Percentiles rank a stretch among this genome's conserved stretches.
Evolutionary conservation across 1,139 yeast species (phyloP).

Genomic region (Protomyces inundatus): DNA sequence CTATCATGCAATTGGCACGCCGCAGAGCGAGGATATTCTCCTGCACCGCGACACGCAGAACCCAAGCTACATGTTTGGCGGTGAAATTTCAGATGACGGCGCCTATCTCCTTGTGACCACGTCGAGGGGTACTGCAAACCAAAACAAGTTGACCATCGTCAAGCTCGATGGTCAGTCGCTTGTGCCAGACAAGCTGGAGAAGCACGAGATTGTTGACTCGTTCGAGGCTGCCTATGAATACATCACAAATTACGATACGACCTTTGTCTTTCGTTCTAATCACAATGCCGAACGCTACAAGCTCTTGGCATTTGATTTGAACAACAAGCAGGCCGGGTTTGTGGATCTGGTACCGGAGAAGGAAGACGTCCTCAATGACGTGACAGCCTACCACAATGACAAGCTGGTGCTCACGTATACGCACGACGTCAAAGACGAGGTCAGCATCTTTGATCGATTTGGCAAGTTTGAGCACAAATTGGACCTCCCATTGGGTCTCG

Average conservation of each 20-base stretch:
- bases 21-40: constrained; percentile 9
- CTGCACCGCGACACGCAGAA: constrained; percentile 9
- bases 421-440: constrained; percentile 24
- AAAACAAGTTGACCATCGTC: constrained; percentile 14
- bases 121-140: constrained; percentile 14
- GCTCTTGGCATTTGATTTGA: constrained; percentile 8
- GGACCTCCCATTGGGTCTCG: constrained; percentile 15
- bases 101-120: constrained; percentile 17
- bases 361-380: constrained; percentile 12
- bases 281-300: constrained; percentile 15
- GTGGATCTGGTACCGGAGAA: constrained; percentile 8
- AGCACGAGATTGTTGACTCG: constrained; percentile 70
- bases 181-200: constrained; percentile 43
- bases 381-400: constrained; percentile 1
- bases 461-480: constrained; percentile 12
- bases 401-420: constrained; percentile 14
- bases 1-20: constrained; percentile 15
- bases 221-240: constrained; percentile 75
- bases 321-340: constrained; percentile 5
- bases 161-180: constrained; percentile 2
- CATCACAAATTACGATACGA: constrained; percentile 40
- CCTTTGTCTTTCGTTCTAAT: constrained; percentile 13
- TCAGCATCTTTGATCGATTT: constrained; percentile 11
- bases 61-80: constrained; percentile 15
- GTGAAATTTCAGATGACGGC: constrained; percentile 14